Evolutionary conservation across 2,329 filamentous ascomycete genomes (phyloP), one percentile per base, ranked within the genome.

Genomic region (Aspergillus sp.): DNA sequence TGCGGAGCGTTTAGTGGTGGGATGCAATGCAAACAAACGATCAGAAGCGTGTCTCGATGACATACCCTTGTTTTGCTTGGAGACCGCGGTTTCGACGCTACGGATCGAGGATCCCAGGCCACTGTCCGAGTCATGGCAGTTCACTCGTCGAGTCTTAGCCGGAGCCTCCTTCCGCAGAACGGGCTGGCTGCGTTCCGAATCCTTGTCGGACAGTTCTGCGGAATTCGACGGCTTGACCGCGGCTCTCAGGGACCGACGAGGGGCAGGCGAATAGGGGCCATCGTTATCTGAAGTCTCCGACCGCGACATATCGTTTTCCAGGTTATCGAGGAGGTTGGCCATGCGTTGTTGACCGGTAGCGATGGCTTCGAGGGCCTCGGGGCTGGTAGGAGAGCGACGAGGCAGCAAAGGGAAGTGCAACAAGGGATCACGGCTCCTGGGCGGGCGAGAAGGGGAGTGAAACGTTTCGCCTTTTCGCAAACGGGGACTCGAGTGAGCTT

Each of bases 71-170:
- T 20, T 47, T 5, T 47, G 18, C 9, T 47, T 85, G 14, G 69
- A 67, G 31, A 66, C 54, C 49, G 71, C 63, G 57, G 78, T 80
- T 57, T 78, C 75, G 36, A 80, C 82, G 52, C 86, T 90, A 61
- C 82, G 85, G 69, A 96, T 83, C 47, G 92, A 96, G 49, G 91
- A 90, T 55, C 93, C 93, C 64, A 97, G 82, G 56, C 92, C 93
- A 74, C 92, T 96, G 79, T 97, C 93, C 16, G 91, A 95, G 60
- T 86, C 85, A 77, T 92, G 89, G 70, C 87, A 85, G 71, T 87
- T 84, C 42, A 54, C 63, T 54, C 57, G 52, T 42, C 60, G 62
- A 51, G 54, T 32, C 54, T 60, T 66, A 26, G 36, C 45, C 31
- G 47, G 55, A 32, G 52, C 20, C 29, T 52, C 63, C 54, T 69